phyloP scores from a whole-genome alignment of 345 rosid species.

The Hibiscus mutabilis region DNA sequence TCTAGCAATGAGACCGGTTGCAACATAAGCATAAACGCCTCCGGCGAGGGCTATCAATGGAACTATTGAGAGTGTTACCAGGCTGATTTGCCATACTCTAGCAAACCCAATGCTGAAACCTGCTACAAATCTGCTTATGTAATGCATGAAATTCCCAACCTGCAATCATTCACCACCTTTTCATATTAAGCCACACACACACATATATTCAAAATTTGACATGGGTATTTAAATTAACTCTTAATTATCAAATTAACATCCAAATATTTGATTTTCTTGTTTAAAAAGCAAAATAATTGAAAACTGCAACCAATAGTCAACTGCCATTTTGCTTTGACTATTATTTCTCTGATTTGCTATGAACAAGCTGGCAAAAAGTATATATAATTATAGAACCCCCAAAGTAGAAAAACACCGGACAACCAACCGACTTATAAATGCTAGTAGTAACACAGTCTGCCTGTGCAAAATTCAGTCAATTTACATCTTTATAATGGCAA shows the following conservation, averaged over 20 bases:
- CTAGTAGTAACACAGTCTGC: not conserved
- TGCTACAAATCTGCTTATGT: conserved; percentile 76
- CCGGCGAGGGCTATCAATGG: conserved; percentile 94
- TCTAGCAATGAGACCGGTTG: conserved; percentile 73
- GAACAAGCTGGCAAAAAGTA: not conserved
- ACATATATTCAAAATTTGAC: no score
- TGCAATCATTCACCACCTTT: conserved; percentile 20
- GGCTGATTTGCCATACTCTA: conserved; percentile 91
- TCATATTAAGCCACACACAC: not conserved
- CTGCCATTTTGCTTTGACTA: not conserved
- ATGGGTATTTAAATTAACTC: no score
- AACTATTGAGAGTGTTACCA: conserved; percentile 87
- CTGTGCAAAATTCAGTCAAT: not conserved
- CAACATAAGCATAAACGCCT: conserved; percentile 76
- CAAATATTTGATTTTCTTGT: no score
- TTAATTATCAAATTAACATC: no score
- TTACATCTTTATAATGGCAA: not conserved
- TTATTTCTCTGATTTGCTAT: not conserved
- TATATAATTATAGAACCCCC: not conserved
- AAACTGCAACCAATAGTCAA: not conserved
- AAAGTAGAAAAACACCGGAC: conserved; percentile 5
- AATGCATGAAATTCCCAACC: conserved; percentile 97
- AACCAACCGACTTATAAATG: conserved; percentile 32
- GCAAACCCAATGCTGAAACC: conserved; percentile 83
- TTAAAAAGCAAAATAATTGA: not conserved